Conservation (phyloP, 768 basidiomycete species). For the Aureoboletus auriporus region DNA sequence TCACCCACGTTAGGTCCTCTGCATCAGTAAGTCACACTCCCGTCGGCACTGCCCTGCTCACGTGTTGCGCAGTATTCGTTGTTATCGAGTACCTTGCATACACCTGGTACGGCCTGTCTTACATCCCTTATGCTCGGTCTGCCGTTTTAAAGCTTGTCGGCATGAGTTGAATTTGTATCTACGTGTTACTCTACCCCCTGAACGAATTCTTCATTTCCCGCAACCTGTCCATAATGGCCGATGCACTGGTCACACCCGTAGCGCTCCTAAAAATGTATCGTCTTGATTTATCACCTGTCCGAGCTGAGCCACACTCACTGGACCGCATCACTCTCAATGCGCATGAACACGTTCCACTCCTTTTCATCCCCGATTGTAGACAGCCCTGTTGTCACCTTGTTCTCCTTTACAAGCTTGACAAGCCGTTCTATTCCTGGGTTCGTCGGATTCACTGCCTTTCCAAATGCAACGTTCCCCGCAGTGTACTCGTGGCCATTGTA, state of each 20-base stretch:
- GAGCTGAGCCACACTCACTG: conserved; percentile 41
- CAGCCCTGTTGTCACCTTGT: conserved; percentile 69
- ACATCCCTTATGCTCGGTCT: conserved; percentile 87
- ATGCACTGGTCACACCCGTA: conserved; percentile 39
- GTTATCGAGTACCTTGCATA: conserved; percentile 89
- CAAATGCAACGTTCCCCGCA: conserved; percentile 67
- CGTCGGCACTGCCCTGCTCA: not conserved
- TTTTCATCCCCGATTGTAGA: conserved; percentile 94
- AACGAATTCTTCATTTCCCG: conserved; percentile 84
- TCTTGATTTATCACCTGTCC: not conserved
- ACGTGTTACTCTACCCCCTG: conserved; percentile 45
- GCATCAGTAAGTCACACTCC: conserved; percentile 46
- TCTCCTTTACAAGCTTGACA: conserved; percentile 49
- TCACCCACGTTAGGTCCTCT: conserved; percentile 47
- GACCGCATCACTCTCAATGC: conserved; percentile 58
- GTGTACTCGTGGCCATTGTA: conserved; percentile 97
- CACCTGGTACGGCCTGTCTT: conserved; percentile 83
- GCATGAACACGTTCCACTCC: conserved; percentile 94
- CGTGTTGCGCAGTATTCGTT: conserved; percentile 64
- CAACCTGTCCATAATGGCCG: conserved; percentile 66
- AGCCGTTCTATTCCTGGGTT: conserved; percentile 62
- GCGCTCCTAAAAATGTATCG: conserved; percentile 40
- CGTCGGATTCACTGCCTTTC: conserved; percentile 53
- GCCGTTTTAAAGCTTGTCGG: conserved; percentile 66
- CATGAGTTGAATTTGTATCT: conserved; percentile 19